Percentiles rank a stretch among this genome's conserved stretches.
These are phyloP conservation scores for Dactylorhiza incarnata DNA, from an alignment of 106 monocot genomes.

Conservation along the genomic window DNA sequence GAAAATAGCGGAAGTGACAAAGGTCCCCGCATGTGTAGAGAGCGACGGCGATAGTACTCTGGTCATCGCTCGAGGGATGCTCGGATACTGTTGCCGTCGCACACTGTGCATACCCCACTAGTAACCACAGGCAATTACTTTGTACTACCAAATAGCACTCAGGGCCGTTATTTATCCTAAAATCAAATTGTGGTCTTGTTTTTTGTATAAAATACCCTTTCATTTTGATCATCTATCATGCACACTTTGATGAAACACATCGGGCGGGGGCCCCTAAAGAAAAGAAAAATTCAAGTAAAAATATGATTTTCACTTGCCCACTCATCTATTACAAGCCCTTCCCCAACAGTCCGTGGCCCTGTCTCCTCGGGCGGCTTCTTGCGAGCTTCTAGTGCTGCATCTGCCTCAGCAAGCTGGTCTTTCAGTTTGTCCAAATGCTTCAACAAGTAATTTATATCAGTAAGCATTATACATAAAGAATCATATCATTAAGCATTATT, in stretches of 20 bases:
- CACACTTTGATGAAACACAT: not conserved
- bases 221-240: no score
- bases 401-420: slow-evolving; percentile 69
- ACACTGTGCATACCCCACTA: no score
- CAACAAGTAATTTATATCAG: not conserved
- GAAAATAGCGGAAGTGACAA: no score
- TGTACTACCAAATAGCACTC: no score
- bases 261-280: not conserved
- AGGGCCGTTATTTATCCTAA: no score
- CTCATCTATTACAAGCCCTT: slow-evolving; percentile 85
- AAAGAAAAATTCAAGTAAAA: not conserved
- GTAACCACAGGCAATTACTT: no score
- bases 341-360: slow-evolving; percentile 52
- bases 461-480: not conserved
- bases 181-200: no score
- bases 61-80: no score
- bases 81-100: no score
- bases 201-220: no score
- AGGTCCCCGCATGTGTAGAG: no score
- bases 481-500: not conserved
- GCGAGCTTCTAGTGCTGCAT: slow-evolving; percentile 66
- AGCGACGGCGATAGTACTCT: no score
- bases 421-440: slow-evolving; percentile 79
- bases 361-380: slow-evolving; percentile 69
- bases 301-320: slow-evolving; percentile 41